These are phyloP conservation scores for Carpinus fangiana DNA, from an alignment of 306 rosid genomes.

Conservation along the genomic window DNA sequence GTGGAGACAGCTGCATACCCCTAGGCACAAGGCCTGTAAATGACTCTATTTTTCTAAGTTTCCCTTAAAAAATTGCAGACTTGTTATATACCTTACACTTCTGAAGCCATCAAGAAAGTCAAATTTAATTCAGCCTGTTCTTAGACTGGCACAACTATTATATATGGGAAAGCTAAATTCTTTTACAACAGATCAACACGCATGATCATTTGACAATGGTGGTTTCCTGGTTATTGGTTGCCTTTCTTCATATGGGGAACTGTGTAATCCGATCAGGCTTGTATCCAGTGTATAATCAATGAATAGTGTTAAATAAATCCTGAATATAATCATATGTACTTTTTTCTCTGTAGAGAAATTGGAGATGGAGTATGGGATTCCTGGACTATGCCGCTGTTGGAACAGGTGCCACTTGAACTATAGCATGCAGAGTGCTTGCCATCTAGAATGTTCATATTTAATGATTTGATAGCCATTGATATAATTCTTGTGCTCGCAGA, in stretches of 20 bases:
- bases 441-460: constrained; percentile 24
- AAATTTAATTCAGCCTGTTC: neutral
- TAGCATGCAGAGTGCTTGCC: constrained; percentile 7
- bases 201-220: neutral
- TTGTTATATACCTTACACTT: neutral
- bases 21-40: neutral
- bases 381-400: constrained; percentile 62
- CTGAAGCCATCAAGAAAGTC: neutral
- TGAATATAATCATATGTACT: constrained; percentile 14
- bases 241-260: neutral
- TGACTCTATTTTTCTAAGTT: neutral
- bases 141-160: neutral
- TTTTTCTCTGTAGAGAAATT: constrained; percentile 55
- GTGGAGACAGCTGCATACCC: neutral
- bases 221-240: neutral
- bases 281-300: neutral
- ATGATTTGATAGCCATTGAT: constrained; percentile 23
- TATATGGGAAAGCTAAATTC: neutral
- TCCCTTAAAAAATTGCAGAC: neutral
- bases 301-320: constrained; percentile 10
- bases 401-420: constrained; percentile 53
- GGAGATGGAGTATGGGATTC: constrained; percentile 78
- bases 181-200: neutral
- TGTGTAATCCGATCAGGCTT: constrained; percentile 1
- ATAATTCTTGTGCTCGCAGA: constrained; percentile 48